Evolutionary conservation across 768 basidiomycete species (phyloP).

Genomic region (Auricularia auricula-judae): DNA sequence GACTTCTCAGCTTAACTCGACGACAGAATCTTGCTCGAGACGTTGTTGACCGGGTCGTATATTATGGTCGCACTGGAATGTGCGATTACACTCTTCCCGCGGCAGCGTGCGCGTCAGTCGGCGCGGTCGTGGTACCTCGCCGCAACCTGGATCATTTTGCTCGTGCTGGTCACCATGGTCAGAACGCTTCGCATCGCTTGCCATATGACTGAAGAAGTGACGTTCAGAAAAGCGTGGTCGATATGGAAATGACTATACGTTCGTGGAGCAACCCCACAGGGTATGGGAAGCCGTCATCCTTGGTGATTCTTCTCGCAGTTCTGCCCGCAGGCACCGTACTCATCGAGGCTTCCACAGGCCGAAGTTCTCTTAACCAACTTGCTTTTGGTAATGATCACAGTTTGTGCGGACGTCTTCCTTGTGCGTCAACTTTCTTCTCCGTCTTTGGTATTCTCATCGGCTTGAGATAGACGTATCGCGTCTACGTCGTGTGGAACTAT

Average conservation of each 20-base stretch:
- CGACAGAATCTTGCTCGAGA: not conserved
- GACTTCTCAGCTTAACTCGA: too few species aligned
- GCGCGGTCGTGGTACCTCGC: not conserved
- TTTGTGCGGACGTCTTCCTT: not conserved
- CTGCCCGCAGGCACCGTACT: not conserved
- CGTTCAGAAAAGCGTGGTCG: not conserved
- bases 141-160: not conserved
- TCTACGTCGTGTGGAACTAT: conserved; percentile 24
- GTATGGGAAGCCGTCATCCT: not conserved
- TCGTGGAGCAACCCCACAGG: not conserved
- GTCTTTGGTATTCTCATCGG: not conserved
- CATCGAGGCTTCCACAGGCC: not conserved
- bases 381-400: not conserved
- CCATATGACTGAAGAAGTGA: too few species aligned
- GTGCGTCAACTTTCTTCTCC: not conserved
- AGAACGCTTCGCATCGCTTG: not conserved
- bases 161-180: not conserved
- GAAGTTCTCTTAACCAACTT: not conserved
- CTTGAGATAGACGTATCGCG: conserved; percentile 19
- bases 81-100: not conserved
- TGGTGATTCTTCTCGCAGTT: not conserved
- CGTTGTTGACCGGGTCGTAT: not conserved
- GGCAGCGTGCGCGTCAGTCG: not conserved
- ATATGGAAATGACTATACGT: not conserved
- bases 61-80: not conserved